Evolutionary conservation across 305 asterid species (phyloP).

Genomic region (Fraxinus angustifolia): DNA sequence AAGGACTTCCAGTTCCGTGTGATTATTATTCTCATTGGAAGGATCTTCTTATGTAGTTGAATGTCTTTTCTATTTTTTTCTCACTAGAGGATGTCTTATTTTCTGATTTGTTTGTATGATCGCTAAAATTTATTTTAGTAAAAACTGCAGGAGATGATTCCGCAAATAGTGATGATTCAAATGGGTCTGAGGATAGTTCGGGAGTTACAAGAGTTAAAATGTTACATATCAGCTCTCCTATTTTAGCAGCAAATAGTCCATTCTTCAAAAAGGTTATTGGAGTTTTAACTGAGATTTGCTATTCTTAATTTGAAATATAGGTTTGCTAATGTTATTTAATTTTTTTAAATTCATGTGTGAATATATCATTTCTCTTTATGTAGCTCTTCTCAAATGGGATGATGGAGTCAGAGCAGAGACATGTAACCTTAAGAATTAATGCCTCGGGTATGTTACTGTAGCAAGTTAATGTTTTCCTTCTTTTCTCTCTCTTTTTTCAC

Average conservation of each 20-base stretch:
- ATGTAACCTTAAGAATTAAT: slow-evolving; percentile 74
- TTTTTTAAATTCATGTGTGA: slow-evolving; percentile 14
- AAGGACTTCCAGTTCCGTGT: neutral
- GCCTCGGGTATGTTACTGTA: slow-evolving; percentile 63
- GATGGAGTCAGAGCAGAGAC: slow-evolving; percentile 97
- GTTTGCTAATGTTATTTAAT: neutral
- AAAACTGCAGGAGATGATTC: slow-evolving; percentile 66
- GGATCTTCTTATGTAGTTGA: neutral
- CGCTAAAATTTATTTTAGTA: neutral
- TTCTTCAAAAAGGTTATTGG: slow-evolving; percentile 77
- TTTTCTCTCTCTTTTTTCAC: neutral
- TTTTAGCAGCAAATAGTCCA: slow-evolving; percentile 89
- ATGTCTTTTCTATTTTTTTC: neutral
- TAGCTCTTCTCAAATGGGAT: slow-evolving; percentile 95
- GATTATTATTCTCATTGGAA: neutral
- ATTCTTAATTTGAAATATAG: neutral
- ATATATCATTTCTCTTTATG: slow-evolving; percentile 20
- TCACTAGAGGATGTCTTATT: neutral
- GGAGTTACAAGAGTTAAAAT: slow-evolving; percentile 57
- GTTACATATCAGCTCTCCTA: slow-evolving; percentile 86
- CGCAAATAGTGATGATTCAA: slow-evolving; percentile 63
- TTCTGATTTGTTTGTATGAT: neutral
- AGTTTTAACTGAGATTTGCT: slow-evolving; percentile 10
- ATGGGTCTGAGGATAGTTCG: slow-evolving; percentile 60
- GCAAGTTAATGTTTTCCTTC: neutral